These are phyloP conservation scores for Miscanthus lutarioriparius DNA, from an alignment of 176 grass and related monocot genomes.

Conservation along the genomic window DNA sequence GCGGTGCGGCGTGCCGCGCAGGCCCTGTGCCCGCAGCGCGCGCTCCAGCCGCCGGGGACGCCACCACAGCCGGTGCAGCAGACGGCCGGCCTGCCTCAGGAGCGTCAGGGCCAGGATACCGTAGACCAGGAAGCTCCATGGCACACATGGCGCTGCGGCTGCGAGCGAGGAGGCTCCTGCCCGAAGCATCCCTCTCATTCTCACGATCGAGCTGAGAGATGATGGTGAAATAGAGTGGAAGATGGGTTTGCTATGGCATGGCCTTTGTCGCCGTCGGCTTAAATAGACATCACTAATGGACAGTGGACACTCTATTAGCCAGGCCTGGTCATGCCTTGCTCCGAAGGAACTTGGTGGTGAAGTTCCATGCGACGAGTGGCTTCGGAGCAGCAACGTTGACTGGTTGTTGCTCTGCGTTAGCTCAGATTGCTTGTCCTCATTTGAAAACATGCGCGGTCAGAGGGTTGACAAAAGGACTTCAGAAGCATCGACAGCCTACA, in stretches of 20 bases:
- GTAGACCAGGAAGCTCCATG: constrained; percentile 18
- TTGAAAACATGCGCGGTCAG: neutral
- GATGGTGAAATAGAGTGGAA: neutral
- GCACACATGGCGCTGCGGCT: neutral
- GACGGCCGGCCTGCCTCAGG: neutral
- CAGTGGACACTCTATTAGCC: too few relatives aligned
- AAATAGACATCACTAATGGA: neutral
- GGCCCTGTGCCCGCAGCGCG: constrained; percentile 25
- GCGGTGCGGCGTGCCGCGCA: too few relatives aligned
- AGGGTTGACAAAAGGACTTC: neutral
- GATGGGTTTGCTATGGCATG: neutral
- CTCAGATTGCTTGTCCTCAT: neutral
- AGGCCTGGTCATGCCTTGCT: neutral
- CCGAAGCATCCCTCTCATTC: neutral
- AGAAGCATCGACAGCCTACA: neutral
- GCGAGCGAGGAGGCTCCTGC: neutral
- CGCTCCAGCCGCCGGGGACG: constrained; percentile 35
- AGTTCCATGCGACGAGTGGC: too few relatives aligned
- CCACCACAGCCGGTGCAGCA: constrained; percentile 38
- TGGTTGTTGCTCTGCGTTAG: neutral
- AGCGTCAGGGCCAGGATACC: constrained; percentile 5
- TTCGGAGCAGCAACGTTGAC: neutral
- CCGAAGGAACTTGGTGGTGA: too few relatives aligned
- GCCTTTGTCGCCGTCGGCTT: neutral
- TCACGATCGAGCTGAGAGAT: neutral